A percentile compares a stretch with the other conserved stretches of the same genome.
Conservation (phyloP, 2,329 filamentous ascomycete genomes). For the Beauveria australis region DNA sequence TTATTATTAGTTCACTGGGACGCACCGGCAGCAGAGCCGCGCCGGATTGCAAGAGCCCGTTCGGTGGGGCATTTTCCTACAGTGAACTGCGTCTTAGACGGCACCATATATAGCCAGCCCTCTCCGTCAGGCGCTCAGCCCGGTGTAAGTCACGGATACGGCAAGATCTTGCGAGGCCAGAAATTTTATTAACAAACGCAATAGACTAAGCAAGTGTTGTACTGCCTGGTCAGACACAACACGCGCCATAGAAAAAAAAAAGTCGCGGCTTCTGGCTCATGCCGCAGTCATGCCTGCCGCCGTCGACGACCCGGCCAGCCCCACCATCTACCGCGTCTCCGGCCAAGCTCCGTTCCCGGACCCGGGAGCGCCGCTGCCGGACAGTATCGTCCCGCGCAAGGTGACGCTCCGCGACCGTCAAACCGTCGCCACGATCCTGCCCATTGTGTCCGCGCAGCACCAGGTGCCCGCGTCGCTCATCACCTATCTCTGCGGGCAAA, state of each 20-base stretch:
- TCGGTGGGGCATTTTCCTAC: not conserved
- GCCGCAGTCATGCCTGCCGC: conserved; percentile 60
- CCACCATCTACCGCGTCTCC: conserved; percentile 62
- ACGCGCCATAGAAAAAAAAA: not conserved
- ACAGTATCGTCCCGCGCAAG: conserved; percentile 62
- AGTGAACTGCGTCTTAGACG: not conserved
- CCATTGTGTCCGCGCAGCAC: conserved; percentile 61
- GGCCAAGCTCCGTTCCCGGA: conserved; percentile 59
- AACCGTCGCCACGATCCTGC: conserved; percentile 75
- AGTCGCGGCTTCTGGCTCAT: not conserved
- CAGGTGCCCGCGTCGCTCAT: conserved; percentile 71
- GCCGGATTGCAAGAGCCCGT: not conserved
- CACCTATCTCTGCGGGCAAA: conserved; percentile 70
- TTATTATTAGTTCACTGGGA: no score
- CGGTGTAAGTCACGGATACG: not conserved
- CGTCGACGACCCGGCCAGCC: conserved; percentile 65
- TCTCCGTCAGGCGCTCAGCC: not conserved
- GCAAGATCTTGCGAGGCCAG: not conserved
- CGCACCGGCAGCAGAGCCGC: not conserved
- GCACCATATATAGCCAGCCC: not conserved
- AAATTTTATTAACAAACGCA: not conserved
- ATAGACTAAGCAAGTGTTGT: not conserved
- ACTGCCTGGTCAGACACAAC: not conserved
- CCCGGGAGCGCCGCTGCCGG: conserved; percentile 51
- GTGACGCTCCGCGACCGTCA: conserved; percentile 78